Evolutionary conservation across 805 yeast genomes (phyloP).

Genomic region (Wickerhamiella azymoides): DNA sequence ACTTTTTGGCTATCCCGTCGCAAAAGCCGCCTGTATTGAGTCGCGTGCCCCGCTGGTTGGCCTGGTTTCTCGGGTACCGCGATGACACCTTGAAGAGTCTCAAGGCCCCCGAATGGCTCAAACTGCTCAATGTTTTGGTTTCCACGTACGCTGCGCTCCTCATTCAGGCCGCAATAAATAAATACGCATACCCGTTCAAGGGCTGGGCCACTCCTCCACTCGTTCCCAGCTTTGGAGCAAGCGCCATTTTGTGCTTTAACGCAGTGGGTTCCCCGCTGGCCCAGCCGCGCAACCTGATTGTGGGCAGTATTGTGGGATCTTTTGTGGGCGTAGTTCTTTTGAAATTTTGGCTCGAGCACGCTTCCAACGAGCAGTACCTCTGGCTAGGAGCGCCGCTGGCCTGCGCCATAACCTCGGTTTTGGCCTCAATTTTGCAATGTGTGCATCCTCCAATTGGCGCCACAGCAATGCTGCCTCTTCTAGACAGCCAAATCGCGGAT

Average conservation of each 20-base stretch:
- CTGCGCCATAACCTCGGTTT: constrained; percentile 40
- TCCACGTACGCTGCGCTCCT: constrained; percentile 22
- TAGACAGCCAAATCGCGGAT: constrained; percentile 31
- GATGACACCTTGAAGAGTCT: neutral
- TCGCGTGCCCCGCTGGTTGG: neutral
- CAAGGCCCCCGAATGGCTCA: constrained; percentile 6
- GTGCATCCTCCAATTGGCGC: constrained; percentile 69
- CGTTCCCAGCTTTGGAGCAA: constrained; percentile 37
- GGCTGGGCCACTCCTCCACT: constrained; percentile 18
- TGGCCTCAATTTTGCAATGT: constrained; percentile 40
- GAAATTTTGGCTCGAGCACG: constrained; percentile 38
- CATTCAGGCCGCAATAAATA: constrained; percentile 17
- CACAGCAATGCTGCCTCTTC: constrained; percentile 43
- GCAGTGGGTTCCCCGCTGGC: constrained; percentile 44
- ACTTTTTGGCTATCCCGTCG: neutral
- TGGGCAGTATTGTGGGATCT: constrained; percentile 43
- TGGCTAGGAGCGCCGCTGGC: constrained; percentile 48
- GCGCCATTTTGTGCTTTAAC: constrained; percentile 46
- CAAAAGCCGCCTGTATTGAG: neutral
- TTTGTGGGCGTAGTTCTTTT: constrained; percentile 40
- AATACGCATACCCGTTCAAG: constrained; percentile 18
- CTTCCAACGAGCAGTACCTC: constrained; percentile 31
- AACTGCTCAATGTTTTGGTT: constrained; percentile 14
- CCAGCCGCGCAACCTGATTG: constrained; percentile 46
- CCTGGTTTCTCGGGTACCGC: neutral